Conservation (phyloP, 208 protist species). For the Wallacemonas sp. region DNA sequence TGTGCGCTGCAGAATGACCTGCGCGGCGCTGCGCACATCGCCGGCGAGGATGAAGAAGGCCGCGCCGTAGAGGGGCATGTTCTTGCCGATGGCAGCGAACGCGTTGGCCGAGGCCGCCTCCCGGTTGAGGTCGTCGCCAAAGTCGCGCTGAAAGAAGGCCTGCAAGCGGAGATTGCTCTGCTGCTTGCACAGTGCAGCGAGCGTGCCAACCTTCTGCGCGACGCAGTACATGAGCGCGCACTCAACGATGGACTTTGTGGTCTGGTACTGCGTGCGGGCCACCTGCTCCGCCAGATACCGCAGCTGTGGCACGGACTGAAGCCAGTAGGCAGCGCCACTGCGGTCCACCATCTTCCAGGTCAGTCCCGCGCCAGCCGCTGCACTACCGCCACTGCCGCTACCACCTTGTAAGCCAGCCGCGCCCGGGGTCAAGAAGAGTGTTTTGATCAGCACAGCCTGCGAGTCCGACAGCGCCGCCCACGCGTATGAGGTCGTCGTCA, state of each 20-base stretch:
- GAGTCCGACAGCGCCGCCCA: conserved; percentile 77
- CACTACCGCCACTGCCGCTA: background rate
- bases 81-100: conserved; percentile 88
- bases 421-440: conserved; percentile 38
- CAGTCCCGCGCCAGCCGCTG: conserved; percentile 5
- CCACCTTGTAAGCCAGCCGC: too few relatives aligned
- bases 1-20: conserved; percentile 84
- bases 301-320: conserved; percentile 49
- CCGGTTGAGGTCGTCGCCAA: conserved; percentile 65
- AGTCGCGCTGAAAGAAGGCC: conserved; percentile 92
- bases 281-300: conserved; percentile 73
- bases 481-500: conserved; percentile 41
- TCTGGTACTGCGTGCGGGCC: conserved; percentile 73
- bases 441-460: conserved; percentile 39
- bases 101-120: conserved; percentile 90
- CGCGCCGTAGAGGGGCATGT: conserved; percentile 80
- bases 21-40: conserved; percentile 77
- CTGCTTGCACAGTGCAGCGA: conserved; percentile 92
- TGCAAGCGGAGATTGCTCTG: conserved; percentile 73
- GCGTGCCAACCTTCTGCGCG: conserved; percentile 74
- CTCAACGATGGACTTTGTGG: conserved; percentile 66
- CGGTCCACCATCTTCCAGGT: conserved; percentile 70
- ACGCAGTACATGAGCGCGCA: conserved; percentile 91
- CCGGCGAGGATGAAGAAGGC: conserved; percentile 94
- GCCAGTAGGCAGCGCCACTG: conserved; percentile 70